Evolutionary conservation across 345 rosid species (phyloP), one percentile per base, ranked within the genome.

Genomic region (Acer saccharum): DNA sequence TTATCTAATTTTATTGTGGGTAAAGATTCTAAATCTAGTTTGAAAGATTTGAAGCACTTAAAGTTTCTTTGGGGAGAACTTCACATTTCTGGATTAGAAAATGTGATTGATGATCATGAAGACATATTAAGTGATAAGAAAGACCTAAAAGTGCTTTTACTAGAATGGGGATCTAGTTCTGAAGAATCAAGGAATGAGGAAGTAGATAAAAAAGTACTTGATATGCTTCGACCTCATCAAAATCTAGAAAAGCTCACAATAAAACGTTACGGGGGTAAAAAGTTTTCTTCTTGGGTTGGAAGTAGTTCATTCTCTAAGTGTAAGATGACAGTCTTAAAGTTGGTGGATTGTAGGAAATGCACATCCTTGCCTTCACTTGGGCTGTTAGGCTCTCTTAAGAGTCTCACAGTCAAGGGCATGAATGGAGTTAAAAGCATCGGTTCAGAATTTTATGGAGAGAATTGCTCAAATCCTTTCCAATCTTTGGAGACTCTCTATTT

Each of bases 341-440:
- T 57, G 62, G 23, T 4, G 2, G 11, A 57, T 57, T 57, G 62
- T 7, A 17, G 0, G 17, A 20, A 17, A 7, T 57, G 62, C 23
- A 57, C 21, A 57, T 57, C 62, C 23, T 57, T 57, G n/a, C 62
- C 62, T 57, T 57, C 25, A 57, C 62, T 57, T 57, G 62, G 62
- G 17, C 62, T n/a, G 10, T 17, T 57, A 18, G 23, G 10, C 62
- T 57, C 62, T 18, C 62, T 57, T 6, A 57, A 20, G n/a, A 17
- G 23, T n/a, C 62, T 57, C 62, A 57, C 25, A 6, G 7, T 57
- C 62, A 18, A 7, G n/a, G 23, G 23, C 18, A 17, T 57, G 8
- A 57, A 57, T 18, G 62, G 1, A 57, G 0, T 57, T 2, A 4
- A 57, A n/a, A n/a, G 10, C 23, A 57, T 57, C 6, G 7, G n/a